Percentiles rank a stretch among this genome's conserved stretches.
Evolutionary conservation across 306 rosid genomes (phyloP).

Genomic region (Trifolium fragiferum): DNA sequence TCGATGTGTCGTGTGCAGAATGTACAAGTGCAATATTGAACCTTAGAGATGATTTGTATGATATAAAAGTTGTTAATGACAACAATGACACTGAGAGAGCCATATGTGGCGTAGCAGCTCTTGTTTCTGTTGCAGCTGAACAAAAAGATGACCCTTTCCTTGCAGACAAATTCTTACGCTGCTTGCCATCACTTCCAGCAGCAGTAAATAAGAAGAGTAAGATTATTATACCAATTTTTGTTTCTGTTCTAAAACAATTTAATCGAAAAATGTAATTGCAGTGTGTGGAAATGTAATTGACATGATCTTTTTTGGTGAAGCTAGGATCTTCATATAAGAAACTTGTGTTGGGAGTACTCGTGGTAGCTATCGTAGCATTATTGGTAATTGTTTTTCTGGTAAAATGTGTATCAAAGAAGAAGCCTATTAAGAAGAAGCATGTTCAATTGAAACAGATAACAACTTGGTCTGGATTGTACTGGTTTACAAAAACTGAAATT

Average conservation of each 20-base stretch:
- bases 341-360: slow-evolving; percentile 36
- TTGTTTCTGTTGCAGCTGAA: slow-evolving; percentile 57
- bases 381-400: slow-evolving; percentile 48
- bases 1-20: slow-evolving; percentile 37
- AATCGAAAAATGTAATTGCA: no score
- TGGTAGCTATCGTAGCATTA: slow-evolving; percentile 32
- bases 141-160: slow-evolving; percentile 31
- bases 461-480: slow-evolving; percentile 72
- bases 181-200: slow-evolving; percentile 52
- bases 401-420: slow-evolving; percentile 54
- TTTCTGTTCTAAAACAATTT: no score
- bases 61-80: fast-evolving
- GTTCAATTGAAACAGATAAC: slow-evolving; percentile 40
- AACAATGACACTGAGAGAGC: slow-evolving; percentile 39
- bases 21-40: slow-evolving; percentile 44
- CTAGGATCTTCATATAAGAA: slow-evolving; percentile 29
- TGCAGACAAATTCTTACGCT: slow-evolving; percentile 49
- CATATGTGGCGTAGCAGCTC: slow-evolving; percentile 60
- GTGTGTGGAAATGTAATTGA: neutral
- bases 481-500: slow-evolving; percentile 76
- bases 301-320: slow-evolving; percentile 29
- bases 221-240: slow-evolving; percentile 1
- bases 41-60: slow-evolving; percentile 43
- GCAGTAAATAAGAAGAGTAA: slow-evolving; percentile 42
- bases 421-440: slow-evolving; percentile 43